A percentile compares a stretch with the other conserved stretches of the same genome.
These are phyloP conservation scores for Beta macrorhiza DNA, from an alignment of 179 eudicot genomes.

Conservation along the genomic window DNA sequence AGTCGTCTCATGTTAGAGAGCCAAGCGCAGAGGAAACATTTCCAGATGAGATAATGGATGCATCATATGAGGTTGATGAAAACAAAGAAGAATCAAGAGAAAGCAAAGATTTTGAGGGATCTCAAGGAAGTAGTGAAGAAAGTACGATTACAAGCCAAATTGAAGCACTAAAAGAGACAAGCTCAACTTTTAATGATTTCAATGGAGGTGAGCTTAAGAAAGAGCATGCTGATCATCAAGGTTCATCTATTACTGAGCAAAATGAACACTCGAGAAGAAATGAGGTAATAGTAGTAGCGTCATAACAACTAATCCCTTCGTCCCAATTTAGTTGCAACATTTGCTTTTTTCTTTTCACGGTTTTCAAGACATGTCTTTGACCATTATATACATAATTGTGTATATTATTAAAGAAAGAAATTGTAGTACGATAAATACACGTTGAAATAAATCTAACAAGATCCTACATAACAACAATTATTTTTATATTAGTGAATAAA, in stretches of 20 bases:
- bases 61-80: constrained; percentile 18
- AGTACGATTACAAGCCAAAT: constrained; percentile 2
- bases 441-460: too few relatives aligned
- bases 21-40: constrained; percentile 8
- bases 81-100: constrained; percentile 26
- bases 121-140: constrained; percentile 10
- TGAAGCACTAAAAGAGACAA: constrained; percentile 5
- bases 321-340: too few relatives aligned
- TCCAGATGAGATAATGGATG: constrained; percentile 1
- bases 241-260: neutral
- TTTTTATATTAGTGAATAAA: too few relatives aligned
- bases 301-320: too few relatives aligned
- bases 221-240: constrained; percentile 17
- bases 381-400: too few relatives aligned
- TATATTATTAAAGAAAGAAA: too few relatives aligned
- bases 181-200: constrained; percentile 9
- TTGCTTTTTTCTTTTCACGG: too few relatives aligned
- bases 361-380: too few relatives aligned
- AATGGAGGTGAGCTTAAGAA: constrained; percentile 3
- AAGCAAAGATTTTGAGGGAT: constrained; percentile 7
- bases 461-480: too few relatives aligned
- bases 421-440: too few relatives aligned
- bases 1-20: constrained; percentile 21
- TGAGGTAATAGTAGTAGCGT: constrained; percentile 14
- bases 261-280: neutral